Evolutionary conservation across 805 yeast species (phyloP).

Genomic region (Candida ponderosae): DNA sequence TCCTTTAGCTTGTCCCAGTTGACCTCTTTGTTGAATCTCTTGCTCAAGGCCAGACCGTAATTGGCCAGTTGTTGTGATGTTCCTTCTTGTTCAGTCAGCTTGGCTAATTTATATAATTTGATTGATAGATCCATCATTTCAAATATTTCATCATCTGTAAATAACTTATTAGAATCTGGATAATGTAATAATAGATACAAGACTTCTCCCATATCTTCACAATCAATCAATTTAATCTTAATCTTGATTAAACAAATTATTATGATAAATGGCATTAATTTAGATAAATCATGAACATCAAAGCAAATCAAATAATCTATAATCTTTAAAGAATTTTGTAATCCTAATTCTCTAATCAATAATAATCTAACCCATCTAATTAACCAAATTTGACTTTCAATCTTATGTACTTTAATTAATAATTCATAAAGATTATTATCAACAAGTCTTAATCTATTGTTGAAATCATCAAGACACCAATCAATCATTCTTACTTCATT

Average conservation of each 20-base stretch:
- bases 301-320: slow-evolving; percentile 36
- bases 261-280: slow-evolving; percentile 30
- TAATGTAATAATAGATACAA: slow-evolving; percentile 37
- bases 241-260: slow-evolving; percentile 34
- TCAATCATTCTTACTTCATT: slow-evolving; percentile 30
- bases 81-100: slow-evolving; percentile 21
- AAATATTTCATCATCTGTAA: slow-evolving; percentile 20
- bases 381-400: slow-evolving; percentile 45
- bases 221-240: slow-evolving; percentile 34
- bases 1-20: slow-evolving; percentile 31
- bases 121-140: slow-evolving; percentile 26
- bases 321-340: slow-evolving; percentile 24
- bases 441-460: slow-evolving; percentile 32
- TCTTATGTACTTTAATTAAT: slow-evolving; percentile 31
- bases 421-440: slow-evolving; percentile 40
- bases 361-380: slow-evolving; percentile 40
- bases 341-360: slow-evolving; percentile 37
- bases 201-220: slow-evolving; percentile 40
- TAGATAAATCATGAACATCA: slow-evolving; percentile 19
- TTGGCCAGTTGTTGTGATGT: slow-evolving; percentile 7
- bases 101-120: slow-evolving; percentile 22
- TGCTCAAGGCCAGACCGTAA: slow-evolving; percentile 33
- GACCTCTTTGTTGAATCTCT: slow-evolving; percentile 29
- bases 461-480: slow-evolving; percentile 35
- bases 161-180: slow-evolving; percentile 22